These are phyloP conservation scores for Sicyos edulis DNA, from an alignment of 306 rosid genomes.

Conservation along the genomic window DNA sequence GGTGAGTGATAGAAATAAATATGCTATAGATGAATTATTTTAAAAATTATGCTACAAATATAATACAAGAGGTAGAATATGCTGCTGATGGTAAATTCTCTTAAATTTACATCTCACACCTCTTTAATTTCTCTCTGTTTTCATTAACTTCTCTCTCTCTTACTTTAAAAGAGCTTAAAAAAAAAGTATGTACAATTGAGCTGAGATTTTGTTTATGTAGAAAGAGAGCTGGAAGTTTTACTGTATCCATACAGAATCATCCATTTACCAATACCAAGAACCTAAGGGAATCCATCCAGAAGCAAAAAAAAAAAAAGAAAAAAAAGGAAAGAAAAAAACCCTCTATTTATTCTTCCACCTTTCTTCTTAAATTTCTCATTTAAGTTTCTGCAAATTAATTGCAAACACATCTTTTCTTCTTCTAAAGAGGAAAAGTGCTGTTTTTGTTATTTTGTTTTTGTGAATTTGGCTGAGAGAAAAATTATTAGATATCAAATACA, in stretches of 20 bases:
- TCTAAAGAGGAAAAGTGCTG: background rate
- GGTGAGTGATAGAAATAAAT: too few relatives aligned
- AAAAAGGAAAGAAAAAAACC: too few relatives aligned
- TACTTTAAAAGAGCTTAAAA: background rate
- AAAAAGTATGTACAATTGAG: background rate
- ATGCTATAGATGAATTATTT: too few relatives aligned
- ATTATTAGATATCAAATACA: background rate
- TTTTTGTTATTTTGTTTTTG: background rate
- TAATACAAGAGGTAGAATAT: too few relatives aligned
- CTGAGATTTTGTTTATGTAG: background rate
- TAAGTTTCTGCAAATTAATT: background rate
- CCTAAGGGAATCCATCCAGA: background rate
- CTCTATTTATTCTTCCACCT: background rate
- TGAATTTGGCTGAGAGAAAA: background rate
- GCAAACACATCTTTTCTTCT: background rate
- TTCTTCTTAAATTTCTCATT: constrained; percentile 6
- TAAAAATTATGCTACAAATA: too few relatives aligned
- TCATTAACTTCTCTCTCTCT: background rate
- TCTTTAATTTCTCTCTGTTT: background rate
- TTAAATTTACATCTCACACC: too few relatives aligned
- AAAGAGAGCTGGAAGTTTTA: constrained; percentile 1
- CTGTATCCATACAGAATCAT: constrained; percentile 8
- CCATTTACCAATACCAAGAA: background rate
- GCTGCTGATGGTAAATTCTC: too few relatives aligned
- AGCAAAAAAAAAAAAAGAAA: too few relatives aligned